A percentile compares a stretch with the other conserved stretches of the same genome.
Evolutionary conservation across 1,139 yeast species (phyloP).

Genomic region (Nakaseomyces uthaithaninus): DNA sequence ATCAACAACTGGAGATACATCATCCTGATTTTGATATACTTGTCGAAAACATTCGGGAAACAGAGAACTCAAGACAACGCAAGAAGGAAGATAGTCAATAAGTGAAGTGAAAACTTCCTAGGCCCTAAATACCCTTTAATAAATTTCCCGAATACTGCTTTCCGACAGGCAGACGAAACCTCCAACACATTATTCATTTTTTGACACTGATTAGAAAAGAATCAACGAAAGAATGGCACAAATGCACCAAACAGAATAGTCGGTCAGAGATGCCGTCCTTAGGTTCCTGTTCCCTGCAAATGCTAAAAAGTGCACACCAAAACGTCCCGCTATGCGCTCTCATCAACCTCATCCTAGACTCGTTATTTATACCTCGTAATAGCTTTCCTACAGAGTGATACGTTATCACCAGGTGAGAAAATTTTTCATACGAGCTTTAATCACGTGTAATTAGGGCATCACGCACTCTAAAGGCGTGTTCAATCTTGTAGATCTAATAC

Average conservation of each 20-base stretch:
- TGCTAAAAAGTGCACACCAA: too few species aligned
- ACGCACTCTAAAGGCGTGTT: too few species aligned
- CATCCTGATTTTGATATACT: conserved; percentile 19
- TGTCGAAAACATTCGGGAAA: conserved; percentile 8
- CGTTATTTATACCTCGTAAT: too few species aligned
- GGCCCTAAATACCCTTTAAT: background rate
- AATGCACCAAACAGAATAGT: background rate
- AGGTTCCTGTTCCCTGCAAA: background rate
- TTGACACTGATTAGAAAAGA: conserved; percentile 8
- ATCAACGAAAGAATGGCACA: conserved; percentile 3
- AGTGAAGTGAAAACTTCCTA: too few species aligned
- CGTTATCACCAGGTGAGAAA: too few species aligned
- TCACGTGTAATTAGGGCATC: background rate
- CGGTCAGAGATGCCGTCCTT: background rate
- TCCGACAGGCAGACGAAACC: conserved; percentile 1
- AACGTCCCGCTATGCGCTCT: too few species aligned
- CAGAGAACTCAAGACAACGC: conserved; percentile 6
- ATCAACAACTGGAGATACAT: conserved; percentile 35
- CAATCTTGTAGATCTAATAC: too few species aligned
- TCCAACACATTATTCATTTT: background rate
- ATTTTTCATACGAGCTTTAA: background rate
- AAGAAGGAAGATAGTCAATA: too few species aligned
- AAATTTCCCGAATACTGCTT: background rate
- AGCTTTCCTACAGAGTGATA: too few species aligned
- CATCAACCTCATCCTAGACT: too few species aligned